Evolutionary conservation across 345 rosid genomes (phyloP), one percentile per base, ranked within the genome.

Genomic region (Salix brachista): DNA sequence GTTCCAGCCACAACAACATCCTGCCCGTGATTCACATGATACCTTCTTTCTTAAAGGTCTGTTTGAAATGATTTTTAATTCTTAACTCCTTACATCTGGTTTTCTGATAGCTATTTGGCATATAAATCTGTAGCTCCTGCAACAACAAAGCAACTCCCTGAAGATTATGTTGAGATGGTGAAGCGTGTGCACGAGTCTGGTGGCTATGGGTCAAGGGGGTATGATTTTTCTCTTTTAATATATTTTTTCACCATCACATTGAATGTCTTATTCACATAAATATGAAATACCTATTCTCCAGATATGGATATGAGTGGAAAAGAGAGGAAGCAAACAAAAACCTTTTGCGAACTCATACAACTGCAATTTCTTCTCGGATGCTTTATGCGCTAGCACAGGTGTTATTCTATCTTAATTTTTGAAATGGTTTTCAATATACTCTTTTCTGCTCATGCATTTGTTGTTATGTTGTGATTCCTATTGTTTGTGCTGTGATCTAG

Each of bases 1-100:
- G 64, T 93, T 93, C 89, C 99, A 93, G 85, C 97, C 98, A 46
- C 99, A 96, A 80, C 98, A 96, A 75, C 99, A 96, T 82, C 99
- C 99, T 78, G 99, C 99, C 70, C 98, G 97, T 79, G 99, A 96
- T 83, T 88, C 99, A 65, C 99, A 96, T 73, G 98, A 93, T 81
- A 96, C 97, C 65, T 93, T 96, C 89, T 96, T 93, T 84, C 77
- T 92, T 68, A 78, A 89, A 86, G 94, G 98, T 94, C 77, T 52
- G 80, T 78, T 32, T 67, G 3, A 56, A 34, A 64, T 78, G 71
- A 54, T 73, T 74, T 68, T 67, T n/a, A 65, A 70, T 78, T 73
- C 46, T 54, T 37, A 19, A 11, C 28, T 75, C 66, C 48, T 26
- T 25, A 19, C 70, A 32, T 30, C 41, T 70, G 18, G n/a, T 54